Base-by-base conservation (phyloP, 352 stramenopile genomes). In the Plasmopara viticola region DNA sequence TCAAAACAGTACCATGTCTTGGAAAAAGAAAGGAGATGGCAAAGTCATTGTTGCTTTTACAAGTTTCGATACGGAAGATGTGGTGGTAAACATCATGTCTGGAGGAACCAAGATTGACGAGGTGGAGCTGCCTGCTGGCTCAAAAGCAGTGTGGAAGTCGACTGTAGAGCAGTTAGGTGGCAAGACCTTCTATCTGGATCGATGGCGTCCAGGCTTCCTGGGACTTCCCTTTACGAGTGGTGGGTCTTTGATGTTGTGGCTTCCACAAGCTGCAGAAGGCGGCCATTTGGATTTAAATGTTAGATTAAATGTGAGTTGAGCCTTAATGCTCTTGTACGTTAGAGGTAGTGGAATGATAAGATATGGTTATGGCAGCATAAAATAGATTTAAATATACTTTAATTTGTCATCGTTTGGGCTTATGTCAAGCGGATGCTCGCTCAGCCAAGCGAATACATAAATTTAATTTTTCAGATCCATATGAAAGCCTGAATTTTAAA, bases 101-200 rank as follows among this genome's bases (percentile, higher is more conserved):
- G 37, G 37, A 41, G 71, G 76, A 9, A 55, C 75, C 30, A 64
- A 72, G 14, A 51, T 77, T n/a, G 64, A 67, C 8, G 46, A 82
- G 37, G 64, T 85, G 9, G 37, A 67, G 1, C 59, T 86, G 4
- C 44, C 56, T 13, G 64, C 68, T 17, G 69, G 71, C 5, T 20
- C 49, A 20, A 74, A 53, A 10, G 69, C 70, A 0, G 47, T 30
- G 25, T 84, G 72, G 71, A 68, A 58, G 4, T 67, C 66, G 15
- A 65, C 52, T 4, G 42, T 82, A 9, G 20, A 39, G 0, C 56
- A 64, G 20, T 39, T 87, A 40, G 56, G 56, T 5, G 61, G 57
- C 49, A 84, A 80, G 68, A 89, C 78, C 9, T 18, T 87, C 43
- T 89, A 86, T 63, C 20, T 87, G 47, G 75, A 86, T 66, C 75